phyloP scores from a whole-genome alignment of 345 rosid species.

The Arabis hirsuta region DNA sequence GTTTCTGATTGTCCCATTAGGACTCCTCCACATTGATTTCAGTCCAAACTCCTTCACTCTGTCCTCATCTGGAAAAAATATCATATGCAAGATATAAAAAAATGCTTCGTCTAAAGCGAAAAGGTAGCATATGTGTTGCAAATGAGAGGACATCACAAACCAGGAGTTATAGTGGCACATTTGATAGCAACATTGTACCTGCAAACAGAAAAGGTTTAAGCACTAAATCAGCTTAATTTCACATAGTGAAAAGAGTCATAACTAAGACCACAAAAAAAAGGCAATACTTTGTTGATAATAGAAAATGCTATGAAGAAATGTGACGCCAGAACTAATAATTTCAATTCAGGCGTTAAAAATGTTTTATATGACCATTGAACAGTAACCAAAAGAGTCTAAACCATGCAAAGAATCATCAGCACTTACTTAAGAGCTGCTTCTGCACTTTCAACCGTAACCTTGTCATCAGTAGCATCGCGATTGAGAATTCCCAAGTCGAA shows the following conservation, averaged over 20 bases:
- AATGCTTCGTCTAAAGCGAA: background rate
- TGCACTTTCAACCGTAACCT: conserved; percentile 84
- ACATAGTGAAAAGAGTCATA: conserved; percentile 12
- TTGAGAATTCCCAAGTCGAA: conserved; percentile 88
- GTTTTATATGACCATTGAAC: background rate
- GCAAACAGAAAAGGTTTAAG: conserved; percentile 31
- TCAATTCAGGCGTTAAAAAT: background rate
- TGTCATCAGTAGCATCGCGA: conserved; percentile 89
- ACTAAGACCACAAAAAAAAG: background rate
- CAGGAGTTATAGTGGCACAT: conserved; percentile 98
- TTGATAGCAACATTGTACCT: conserved; percentile 97
- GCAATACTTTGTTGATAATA: background rate
- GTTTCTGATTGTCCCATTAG: conserved; percentile 98
- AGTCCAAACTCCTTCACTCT: conserved; percentile 95
- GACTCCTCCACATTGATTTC: conserved; percentile 96
- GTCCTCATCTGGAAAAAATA: conserved; percentile 74
- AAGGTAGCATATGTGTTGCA: conserved; percentile 1
- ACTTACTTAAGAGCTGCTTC: conserved; percentile 85
- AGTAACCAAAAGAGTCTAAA: background rate
- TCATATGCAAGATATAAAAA: background rate
- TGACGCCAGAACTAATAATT: background rate
- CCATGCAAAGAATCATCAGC: conserved; percentile 9
- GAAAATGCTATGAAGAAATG: background rate
- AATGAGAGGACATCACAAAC: conserved; percentile 49
- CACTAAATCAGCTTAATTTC: background rate